phyloP scores from a whole-genome alignment of 2,329 filamentous ascomycete genomes.

The Dactylellina parvicollis region DNA sequence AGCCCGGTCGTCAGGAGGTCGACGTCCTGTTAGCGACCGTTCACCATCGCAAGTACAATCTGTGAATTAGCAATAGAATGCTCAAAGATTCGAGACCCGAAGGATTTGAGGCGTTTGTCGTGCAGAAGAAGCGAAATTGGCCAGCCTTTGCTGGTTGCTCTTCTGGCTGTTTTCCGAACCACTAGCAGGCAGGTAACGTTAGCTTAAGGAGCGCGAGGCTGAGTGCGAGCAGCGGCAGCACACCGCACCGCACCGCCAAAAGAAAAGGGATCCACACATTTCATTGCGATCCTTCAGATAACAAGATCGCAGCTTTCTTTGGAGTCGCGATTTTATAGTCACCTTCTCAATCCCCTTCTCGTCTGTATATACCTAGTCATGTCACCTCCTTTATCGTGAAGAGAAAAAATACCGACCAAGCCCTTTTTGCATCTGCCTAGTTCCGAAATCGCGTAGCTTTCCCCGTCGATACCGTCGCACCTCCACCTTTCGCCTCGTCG shows the following conservation, averaged over 20 bases:
- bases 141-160: slow-evolving; percentile 26
- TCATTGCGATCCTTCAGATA: slow-evolving; percentile 48
- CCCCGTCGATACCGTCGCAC: background rate
- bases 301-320: slow-evolving; percentile 14
- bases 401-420: background rate
- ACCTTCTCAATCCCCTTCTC: background rate
- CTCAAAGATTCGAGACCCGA: slow-evolving; percentile 3
- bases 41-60: background rate
- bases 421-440: background rate
- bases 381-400: slow-evolving; percentile 7
- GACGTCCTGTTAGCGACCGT: background rate
- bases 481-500: background rate
- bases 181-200: too few species aligned
- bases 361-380: slow-evolving; percentile 24
- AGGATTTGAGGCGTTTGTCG: slow-evolving; percentile 40
- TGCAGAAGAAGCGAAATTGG: slow-evolving; percentile 32
- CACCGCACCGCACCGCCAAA: background rate
- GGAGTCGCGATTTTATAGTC: slow-evolving; percentile 13
- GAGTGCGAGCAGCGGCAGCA: too few species aligned
- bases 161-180: slow-evolving; percentile 20
- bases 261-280: slow-evolving; percentile 28
- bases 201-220: slow-evolving; percentile 44
- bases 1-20: too few species aligned
- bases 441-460: slow-evolving; percentile 27
- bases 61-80: background rate